Evolutionary conservation across 371 early-diverging fungal genomes (phyloP), one percentile per base, ranked within the genome.

Genomic region (Actinomortierella wolfii): DNA sequence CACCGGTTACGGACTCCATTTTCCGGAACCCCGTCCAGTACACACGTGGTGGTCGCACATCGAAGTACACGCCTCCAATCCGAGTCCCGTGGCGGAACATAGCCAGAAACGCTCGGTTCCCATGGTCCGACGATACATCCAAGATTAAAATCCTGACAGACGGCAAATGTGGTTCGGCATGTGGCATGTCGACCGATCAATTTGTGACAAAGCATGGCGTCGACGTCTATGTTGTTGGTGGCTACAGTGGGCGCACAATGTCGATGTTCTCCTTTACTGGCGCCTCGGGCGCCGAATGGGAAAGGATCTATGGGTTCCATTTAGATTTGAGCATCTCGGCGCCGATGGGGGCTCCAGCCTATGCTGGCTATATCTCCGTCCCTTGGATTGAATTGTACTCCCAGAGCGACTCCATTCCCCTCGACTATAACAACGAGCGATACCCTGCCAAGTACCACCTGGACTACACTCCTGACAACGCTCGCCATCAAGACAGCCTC

Each of bases 151-250:
- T 34, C 11, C 34, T 34, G 34, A 34, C 34, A 11, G 34, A 34
- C 11, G 34, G 34, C 4, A 4, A 11, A 11, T 34, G 34, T 34
- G 74, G 67, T 24, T 73, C 74, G 21, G 74, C 74, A n/a, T 73
- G 74, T 54, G 63, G 67, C 51, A 53, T 53, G 53, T 34, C 20
- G 21, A 39, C 53, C n/a, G 39, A 28, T 13, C 53, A 23, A n/a
- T 53, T 53, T 29, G 39, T 52, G 42, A 56, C 63, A 28, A 44
- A 26, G 8, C 67, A 73, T 57, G 63, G 62, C 43, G 67, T 73
- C 54, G 58, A 56, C 54, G 67, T 67, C 14, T 73, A 73, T 39
- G 67, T 67, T 3, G 51, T 67, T 21, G 74, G 74, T 1, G 74
- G 74, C 26, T 49, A 67, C 21, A 15, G 46, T 21, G 63, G 67